Evolutionary conservation across 2,329 filamentous ascomycete species (phyloP), one percentile per base, ranked within the genome.

Genomic region (Penicillium polonicum): DNA sequence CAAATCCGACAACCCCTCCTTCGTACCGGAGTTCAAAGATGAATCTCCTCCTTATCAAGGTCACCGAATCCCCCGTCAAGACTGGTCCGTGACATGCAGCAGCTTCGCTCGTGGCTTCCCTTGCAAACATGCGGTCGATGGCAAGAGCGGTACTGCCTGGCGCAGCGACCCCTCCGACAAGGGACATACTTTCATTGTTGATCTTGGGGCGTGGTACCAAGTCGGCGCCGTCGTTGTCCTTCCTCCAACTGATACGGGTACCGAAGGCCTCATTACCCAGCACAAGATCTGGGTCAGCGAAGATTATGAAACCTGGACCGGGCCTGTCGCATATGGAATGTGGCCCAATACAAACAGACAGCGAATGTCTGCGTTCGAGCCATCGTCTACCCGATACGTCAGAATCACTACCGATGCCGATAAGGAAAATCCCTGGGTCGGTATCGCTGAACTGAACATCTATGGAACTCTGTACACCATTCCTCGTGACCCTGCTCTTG

Each of bases 31-130:
- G 9, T 60, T 60, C 31, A 19, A 27, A 42, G 52, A 57, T 19
- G 58, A 60, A 49, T 60, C 61, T 13, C 60, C 55, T n/a, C 62
- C 62, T 6, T 59, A 62, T 23, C 53, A 49, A 29, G 55, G 60
- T 13, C 23, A 25, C 19, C 59, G 52, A 19, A 39, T 66, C 29
- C 35, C 51, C 23, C 59, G 59, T 31, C 17, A n/a, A 2, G 50
- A 58, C 29, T 65, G 63, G 63, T 55, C 10, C n/a, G 33, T 58
- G 43, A 55, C 21, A 1, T 64, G 63, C 44, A 57, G 60, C 41
- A 62, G 52, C 31, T 49, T 44, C n/a, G 50, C 42, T 12, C 7
- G 8, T 17, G 19, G 21, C 1, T n/a, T 59, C 42, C 39, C 48
- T 38, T 60, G 58, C 48, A 29, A 52, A 17, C 7, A 51, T 31